Conservation (phyloP, 1,139 yeast species). For the Yamadazyma atlantica region DNA sequence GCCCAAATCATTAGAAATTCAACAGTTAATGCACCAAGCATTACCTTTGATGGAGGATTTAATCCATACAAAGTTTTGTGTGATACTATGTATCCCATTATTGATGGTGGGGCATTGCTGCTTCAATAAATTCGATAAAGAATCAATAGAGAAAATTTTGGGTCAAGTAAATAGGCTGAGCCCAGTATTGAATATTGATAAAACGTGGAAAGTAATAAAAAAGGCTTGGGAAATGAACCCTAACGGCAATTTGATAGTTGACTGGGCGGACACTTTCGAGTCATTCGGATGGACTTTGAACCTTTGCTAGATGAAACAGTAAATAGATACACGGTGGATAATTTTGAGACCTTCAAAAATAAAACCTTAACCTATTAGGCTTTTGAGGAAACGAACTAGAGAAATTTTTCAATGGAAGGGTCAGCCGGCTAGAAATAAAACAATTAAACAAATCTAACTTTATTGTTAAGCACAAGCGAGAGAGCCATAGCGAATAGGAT, state of each 20-base stretch:
- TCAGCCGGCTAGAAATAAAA: too few relatives aligned
- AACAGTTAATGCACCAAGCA: constrained; percentile 8
- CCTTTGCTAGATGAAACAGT: constrained; percentile 13
- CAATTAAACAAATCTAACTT: too few relatives aligned
- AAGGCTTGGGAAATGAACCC: constrained; percentile 26
- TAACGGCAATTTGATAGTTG: constrained; percentile 20
- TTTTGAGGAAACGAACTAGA: too few relatives aligned
- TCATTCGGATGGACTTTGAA: constrained; percentile 26
- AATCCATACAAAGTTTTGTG: constrained; percentile 9
- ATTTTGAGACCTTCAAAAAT: too few relatives aligned
- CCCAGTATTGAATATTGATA: constrained; percentile 23
- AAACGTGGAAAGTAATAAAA: constrained; percentile 18
- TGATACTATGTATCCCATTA: constrained; percentile 17
- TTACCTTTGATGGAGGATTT: constrained; percentile 8
- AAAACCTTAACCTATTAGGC: too few relatives aligned
- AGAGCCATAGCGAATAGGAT: too few relatives aligned
- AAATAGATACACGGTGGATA: not conserved
- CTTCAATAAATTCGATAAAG: constrained; percentile 19
- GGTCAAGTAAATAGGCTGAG: constrained; percentile 16
- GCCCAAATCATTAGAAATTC: constrained; percentile 9
- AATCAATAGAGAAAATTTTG: constrained; percentile 8
- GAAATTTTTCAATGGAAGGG: too few relatives aligned
- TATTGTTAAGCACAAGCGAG: too few relatives aligned
- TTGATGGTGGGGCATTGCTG: constrained; percentile 29
- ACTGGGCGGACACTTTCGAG: constrained; percentile 28